Evolutionary conservation across 2,329 filamentous ascomycete genomes (phyloP).

Genomic region (Fonsecaea nubica): DNA sequence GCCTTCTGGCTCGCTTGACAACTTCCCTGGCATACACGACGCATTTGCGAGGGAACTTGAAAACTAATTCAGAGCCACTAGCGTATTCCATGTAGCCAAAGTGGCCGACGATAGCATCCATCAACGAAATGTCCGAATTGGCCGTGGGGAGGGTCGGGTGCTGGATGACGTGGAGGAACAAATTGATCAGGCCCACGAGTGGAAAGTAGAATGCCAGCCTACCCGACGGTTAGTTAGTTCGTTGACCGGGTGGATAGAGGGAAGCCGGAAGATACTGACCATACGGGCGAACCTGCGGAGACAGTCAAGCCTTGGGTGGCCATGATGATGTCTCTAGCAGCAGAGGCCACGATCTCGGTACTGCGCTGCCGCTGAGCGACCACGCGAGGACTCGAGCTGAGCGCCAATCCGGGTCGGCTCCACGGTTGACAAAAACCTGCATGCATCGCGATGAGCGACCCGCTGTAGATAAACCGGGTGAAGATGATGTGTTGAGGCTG

Average conservation of each 20-base stretch:
- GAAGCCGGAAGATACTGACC: neutral
- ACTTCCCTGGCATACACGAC: constrained; percentile 4
- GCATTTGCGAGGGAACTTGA: constrained; percentile 5
- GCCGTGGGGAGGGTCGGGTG: neutral
- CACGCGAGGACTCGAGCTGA: constrained; percentile 5
- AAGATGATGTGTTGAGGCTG: constrained; percentile 7
- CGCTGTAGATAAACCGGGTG: constrained; percentile 19
- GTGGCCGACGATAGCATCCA: constrained; percentile 1
- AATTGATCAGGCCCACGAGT: constrained; percentile 5
- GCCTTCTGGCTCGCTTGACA: neutral
- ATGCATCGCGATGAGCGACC: constrained; percentile 18
- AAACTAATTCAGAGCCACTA: neutral
- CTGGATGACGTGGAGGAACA: constrained; percentile 8
- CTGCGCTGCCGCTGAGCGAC: constrained; percentile 6
- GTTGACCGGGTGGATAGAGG: no score
- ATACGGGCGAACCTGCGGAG: neutral
- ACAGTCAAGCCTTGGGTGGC: neutral
- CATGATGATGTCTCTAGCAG: constrained; percentile 22
- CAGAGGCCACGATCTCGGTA: constrained; percentile 12
- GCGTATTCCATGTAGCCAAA: constrained; percentile 10
- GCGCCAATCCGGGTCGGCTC: constrained; percentile 5
- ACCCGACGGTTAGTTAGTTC: no score
- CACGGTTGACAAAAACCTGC: constrained; percentile 20
- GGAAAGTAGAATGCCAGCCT: constrained; percentile 6
- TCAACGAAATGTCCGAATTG: constrained; percentile 1